Conservation (phyloP, 148 eudicot genomes). For the Camellia sinensis region DNA sequence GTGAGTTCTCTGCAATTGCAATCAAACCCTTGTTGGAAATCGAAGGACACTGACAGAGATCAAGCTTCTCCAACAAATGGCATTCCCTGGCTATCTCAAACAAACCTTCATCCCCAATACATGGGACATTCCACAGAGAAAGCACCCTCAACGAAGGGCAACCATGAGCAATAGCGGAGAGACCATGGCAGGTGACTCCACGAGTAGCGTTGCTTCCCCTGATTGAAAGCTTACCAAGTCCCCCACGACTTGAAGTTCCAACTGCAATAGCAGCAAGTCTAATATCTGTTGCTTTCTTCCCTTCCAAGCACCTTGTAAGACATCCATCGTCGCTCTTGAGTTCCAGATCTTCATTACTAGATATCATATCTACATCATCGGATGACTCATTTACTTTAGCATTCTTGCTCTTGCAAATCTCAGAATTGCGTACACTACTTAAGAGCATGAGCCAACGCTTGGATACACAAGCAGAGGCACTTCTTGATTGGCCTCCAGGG, state of each 20-base stretch:
- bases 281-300: slow-evolving; percentile 78
- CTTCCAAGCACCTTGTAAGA: slow-evolving; percentile 79
- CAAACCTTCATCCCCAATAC: slow-evolving; percentile 67
- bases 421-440: slow-evolving; percentile 51
- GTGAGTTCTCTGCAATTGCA: slow-evolving; percentile 67
- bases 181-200: slow-evolving; percentile 68
- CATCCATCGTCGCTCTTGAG: slow-evolving; percentile 50
- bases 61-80: slow-evolving; percentile 70
- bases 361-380: slow-evolving; percentile 28
- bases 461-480: slow-evolving; percentile 77
- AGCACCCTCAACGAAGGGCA: slow-evolving; percentile 78
- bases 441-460: slow-evolving; percentile 81
- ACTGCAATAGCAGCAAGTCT: slow-evolving; percentile 87
- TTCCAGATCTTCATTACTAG: slow-evolving; percentile 31
- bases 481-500: slow-evolving; percentile 59
- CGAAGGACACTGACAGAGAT: slow-evolving; percentile 59
- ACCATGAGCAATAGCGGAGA: slow-evolving; percentile 67
- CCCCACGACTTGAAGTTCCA: slow-evolving; percentile 78
- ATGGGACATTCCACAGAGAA: slow-evolving; percentile 65
- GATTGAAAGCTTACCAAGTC: slow-evolving; percentile 82
- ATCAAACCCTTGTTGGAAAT: slow-evolving; percentile 68
- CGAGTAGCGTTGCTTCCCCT: slow-evolving; percentile 54
- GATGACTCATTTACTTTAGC: slow-evolving; percentile 17
- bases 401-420: slow-evolving; percentile 31
- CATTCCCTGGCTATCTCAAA: slow-evolving; percentile 70